Evolutionary conservation across 805 yeast genomes (phyloP), one percentile per base, ranked within the genome.

Genomic region (Scheffersomyces ergatensis): DNA sequence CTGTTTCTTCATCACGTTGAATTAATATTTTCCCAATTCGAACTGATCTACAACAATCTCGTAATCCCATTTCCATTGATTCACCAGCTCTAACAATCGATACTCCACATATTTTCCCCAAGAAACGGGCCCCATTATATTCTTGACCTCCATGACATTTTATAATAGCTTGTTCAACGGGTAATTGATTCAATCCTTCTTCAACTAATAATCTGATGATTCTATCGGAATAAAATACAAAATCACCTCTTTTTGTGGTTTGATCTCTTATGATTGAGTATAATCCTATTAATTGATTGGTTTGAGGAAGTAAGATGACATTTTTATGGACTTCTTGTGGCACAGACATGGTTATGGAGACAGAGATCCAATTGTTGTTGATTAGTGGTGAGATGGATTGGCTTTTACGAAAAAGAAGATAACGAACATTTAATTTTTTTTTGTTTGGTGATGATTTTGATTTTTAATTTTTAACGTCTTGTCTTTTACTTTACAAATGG

Each of bases 51-150:
- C 98, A 89, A 66, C 99, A 92, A 62, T 92, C 98, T 63, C 99
- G 81, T 49, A 93, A 73, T 25, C 98, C 99, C 74, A 89, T 95
- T 66, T 93, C 99, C 99, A 93, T 93, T 33, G 95, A 85, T 65
- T 93, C 99, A 50, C 99, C 99, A 4, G 99, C 99, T 61, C 99
- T 78, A 55, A 93, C 95, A 59, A 93, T 93, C 14, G 97, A 89
- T 27, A 93, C 99, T 50, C 99, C 99, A 62, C 98, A 92, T 45
- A 93, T 93, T 65, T 88, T 89, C 33, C 99, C 98, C 55, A 80
- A 68, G 62, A 92, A 92, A 44, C 75, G 72, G 42, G 84, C 83
- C 12, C 99, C 99, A 3, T 78, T 74, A 60, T 78, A 89, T 29
- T 67, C 65, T 48, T 80, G 75, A 39, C 83, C 84, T 11, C 93